Conservation (phyloP, 257 asterid genomes). For the Fraxinus cuspidata region DNA sequence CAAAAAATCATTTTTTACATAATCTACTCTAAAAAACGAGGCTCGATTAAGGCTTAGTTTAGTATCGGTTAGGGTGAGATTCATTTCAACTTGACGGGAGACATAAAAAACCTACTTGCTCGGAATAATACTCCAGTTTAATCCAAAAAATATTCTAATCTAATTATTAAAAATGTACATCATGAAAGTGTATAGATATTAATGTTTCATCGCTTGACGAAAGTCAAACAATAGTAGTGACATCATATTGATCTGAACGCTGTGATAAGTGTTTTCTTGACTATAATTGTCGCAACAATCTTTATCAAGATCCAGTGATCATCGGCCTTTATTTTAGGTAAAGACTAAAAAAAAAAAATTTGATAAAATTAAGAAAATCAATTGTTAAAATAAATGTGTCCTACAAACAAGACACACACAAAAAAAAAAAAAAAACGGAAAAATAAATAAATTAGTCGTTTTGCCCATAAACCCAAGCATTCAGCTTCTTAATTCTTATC, state of each 20-base stretch:
- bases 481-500: not conserved
- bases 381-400: not conserved
- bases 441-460: not conserved
- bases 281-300: not conserved
- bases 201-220: not conserved
- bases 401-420: not conserved
- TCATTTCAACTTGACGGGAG: not conserved
- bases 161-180: too few relatives aligned
- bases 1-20: too few relatives aligned
- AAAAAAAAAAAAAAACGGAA: not conserved
- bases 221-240: not conserved
- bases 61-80: not conserved
- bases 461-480: conserved; percentile 2
- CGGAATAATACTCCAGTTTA: not conserved
- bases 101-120: not conserved
- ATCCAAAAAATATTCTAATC: not conserved
- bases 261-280: too few relatives aligned
- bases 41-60: too few relatives aligned
- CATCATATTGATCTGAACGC: not conserved
- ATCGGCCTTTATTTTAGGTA: not conserved
- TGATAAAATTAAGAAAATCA: not conserved
- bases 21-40: too few relatives aligned
- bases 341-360: not conserved
- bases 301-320: not conserved
- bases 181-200: too few relatives aligned